Evolutionary conservation across 768 basidiomycete genomes (phyloP).

Genomic region (Podaxis sp.): DNA sequence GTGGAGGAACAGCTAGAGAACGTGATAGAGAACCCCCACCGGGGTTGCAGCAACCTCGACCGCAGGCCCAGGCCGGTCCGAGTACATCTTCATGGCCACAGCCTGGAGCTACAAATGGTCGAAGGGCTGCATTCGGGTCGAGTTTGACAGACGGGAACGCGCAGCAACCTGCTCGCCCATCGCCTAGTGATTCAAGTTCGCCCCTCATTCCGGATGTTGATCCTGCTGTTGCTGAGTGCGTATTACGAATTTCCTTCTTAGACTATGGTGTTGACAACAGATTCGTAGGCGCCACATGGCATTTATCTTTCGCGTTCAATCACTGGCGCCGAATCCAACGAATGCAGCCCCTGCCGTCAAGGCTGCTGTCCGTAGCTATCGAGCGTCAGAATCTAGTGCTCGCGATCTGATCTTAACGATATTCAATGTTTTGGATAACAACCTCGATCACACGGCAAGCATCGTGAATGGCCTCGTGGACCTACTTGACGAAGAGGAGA

Average conservation of each 20-base stretch:
- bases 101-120: constrained; percentile 34
- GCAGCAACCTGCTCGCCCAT: constrained; percentile 23
- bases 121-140: constrained; percentile 65
- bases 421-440: constrained; percentile 60
- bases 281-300: constrained; percentile 60
- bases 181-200: constrained; percentile 36
- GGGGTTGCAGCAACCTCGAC: constrained; percentile 29
- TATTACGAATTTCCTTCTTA: constrained; percentile 8
- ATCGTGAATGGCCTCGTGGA: constrained; percentile 75
- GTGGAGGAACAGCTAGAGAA: constrained; percentile 40
- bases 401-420: constrained; percentile 85
- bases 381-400: constrained; percentile 72
- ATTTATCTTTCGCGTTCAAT: constrained; percentile 63
- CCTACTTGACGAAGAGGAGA: constrained; percentile 80
- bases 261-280: background rate
- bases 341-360: constrained; percentile 63
- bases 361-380: constrained; percentile 78
- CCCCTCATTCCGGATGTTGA: constrained; percentile 43
- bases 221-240: constrained; percentile 56
- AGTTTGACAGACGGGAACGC: constrained; percentile 43
- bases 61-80: background rate
- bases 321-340: constrained; percentile 54
- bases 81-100: background rate
- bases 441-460: constrained; percentile 71
- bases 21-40: constrained; percentile 54